These are phyloP conservation scores for Lablab purpureus DNA, from an alignment of 306 rosid genomes.

Conservation along the genomic window DNA sequence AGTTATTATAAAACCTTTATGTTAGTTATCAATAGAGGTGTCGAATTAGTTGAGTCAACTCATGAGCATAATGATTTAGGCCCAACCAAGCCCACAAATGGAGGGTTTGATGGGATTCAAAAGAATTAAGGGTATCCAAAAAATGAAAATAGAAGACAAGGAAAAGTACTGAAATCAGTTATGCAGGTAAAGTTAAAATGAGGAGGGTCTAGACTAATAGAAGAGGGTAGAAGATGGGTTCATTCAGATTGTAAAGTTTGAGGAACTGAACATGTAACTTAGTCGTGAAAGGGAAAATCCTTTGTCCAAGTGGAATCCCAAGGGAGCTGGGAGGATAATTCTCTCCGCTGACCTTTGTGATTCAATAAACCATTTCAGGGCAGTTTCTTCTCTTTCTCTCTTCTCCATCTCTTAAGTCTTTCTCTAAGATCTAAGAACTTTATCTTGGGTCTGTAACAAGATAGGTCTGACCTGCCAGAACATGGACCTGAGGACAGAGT, in stretches of 20 bases:
- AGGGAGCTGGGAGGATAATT: background rate
- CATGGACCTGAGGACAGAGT: background rate
- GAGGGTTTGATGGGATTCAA: background rate
- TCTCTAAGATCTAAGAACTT: background rate
- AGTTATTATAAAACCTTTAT: slow-evolving; percentile 13
- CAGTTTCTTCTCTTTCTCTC: background rate
- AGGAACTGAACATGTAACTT: slow-evolving; percentile 1
- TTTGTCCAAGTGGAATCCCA: background rate
- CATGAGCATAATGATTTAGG: background rate
- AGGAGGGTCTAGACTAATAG: background rate
- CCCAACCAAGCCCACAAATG: background rate
- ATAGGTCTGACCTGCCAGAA: background rate
- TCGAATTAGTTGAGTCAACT: background rate
- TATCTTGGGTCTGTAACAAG: background rate
- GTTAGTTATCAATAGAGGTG: background rate
- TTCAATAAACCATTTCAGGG: background rate
- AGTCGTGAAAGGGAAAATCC: slow-evolving; percentile 2
- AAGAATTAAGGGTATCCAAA: background rate
- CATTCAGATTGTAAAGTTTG: background rate
- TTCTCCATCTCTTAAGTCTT: background rate
- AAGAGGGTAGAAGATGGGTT: background rate
- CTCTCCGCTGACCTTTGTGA: background rate
- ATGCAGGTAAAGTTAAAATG: background rate
- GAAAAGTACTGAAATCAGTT: background rate
- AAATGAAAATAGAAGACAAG: background rate